Percentiles rank a stretch among this genome's conserved stretches.
Evolutionary conservation across 1,139 yeast species (phyloP).

Genomic region (Yamadazyma sp.): DNA sequence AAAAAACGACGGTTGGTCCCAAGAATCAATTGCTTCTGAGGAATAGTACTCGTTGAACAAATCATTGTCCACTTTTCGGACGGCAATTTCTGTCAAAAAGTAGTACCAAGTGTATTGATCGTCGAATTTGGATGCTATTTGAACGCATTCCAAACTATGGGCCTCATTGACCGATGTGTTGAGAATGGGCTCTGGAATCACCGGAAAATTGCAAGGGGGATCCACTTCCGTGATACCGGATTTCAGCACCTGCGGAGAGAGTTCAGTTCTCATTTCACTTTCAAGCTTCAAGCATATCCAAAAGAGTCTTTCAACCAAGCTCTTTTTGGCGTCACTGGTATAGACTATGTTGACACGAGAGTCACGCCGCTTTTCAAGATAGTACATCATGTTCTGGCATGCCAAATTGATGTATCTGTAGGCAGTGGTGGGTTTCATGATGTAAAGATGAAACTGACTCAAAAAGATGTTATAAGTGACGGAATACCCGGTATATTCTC

Average conservation of each 20-base stretch:
- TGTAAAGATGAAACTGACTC: conserved; percentile 37
- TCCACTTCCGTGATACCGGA: conserved; percentile 42
- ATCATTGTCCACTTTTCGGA: conserved; percentile 46
- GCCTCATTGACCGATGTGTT: conserved; percentile 16
- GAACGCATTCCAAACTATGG: conserved; percentile 30
- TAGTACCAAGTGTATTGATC: conserved; percentile 48
- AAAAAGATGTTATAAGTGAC: conserved; percentile 22
- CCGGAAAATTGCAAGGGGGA: conserved; percentile 46
- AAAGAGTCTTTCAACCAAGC: conserved; percentile 38
- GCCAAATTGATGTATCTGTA: conserved; percentile 33
- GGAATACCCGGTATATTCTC: conserved; percentile 21
- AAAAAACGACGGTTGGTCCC: conserved; percentile 31
- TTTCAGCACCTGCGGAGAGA: conserved; percentile 42
- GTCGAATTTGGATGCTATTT: conserved; percentile 31
- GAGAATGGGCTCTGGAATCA: conserved; percentile 31
- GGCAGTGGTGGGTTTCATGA: conserved; percentile 39
- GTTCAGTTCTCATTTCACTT: conserved; percentile 44
- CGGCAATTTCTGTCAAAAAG: conserved; percentile 49
- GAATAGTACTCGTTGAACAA: conserved; percentile 41
- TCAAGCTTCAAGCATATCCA: conserved; percentile 50
- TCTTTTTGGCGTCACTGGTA: conserved; percentile 15
- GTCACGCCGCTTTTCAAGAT: conserved; percentile 20
- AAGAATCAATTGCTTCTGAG: conserved; percentile 17
- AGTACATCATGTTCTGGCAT: conserved; percentile 37
- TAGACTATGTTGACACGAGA: conserved; percentile 8